These are phyloP conservation scores for Glomus cerebriforme DNA, from an alignment of 192 early-diverging fungal genomes.

Conservation along the genomic window DNA sequence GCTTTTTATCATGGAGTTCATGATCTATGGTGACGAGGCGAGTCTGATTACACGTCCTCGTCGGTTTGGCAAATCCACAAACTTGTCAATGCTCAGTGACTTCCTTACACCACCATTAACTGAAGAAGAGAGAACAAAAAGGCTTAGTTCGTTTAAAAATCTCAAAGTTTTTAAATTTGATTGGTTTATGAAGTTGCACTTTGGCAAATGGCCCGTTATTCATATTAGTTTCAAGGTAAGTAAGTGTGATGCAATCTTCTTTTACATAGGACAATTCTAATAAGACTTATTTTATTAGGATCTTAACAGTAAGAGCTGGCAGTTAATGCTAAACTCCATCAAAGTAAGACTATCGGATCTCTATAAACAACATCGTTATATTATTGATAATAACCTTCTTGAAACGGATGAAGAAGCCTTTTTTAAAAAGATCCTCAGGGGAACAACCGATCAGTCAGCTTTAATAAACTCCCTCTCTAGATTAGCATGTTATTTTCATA, in stretches of 20 bases:
- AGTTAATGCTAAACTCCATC: constrained; percentile 5
- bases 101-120: not conserved
- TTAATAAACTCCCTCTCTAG: not conserved
- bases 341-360: not conserved
- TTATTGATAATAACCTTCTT: not conserved
- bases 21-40: not conserved
- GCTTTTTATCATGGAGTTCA: constrained; percentile 24
- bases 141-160: constrained; percentile 2
- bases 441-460: not conserved
- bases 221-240: constrained; percentile 24
- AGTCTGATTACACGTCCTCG: constrained; percentile 28
- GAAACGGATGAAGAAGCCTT: not conserved
- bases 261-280: not conserved
- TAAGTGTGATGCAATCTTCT: not conserved
- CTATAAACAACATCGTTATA: constrained; percentile 25
- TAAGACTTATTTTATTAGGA: not conserved
- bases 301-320: not conserved
- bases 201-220: constrained; percentile 22
- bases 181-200: constrained; percentile 14
- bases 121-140: not conserved
- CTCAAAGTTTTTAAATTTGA: constrained; percentile 12
- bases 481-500: not conserved
- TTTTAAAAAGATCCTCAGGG: not conserved
- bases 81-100: constrained; percentile 18
- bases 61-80: constrained; percentile 24